Evolutionary conservation across 805 yeast species (phyloP).

Genomic region (Suhomyces sp.): DNA sequence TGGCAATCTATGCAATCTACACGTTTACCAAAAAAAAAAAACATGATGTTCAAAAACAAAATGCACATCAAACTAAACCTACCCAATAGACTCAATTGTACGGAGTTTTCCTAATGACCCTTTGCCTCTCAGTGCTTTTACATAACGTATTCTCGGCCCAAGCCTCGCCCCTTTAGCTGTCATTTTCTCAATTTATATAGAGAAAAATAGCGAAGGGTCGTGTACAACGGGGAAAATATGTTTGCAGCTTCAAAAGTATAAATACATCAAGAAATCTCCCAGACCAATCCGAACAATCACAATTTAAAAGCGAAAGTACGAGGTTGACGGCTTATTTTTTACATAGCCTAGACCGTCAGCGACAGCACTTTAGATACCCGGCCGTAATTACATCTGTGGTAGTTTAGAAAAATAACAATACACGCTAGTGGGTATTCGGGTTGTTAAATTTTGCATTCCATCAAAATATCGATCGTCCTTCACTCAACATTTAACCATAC

Average conservation of each 20-base stretch:
- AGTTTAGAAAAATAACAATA: not conserved
- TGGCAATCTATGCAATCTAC: not conserved
- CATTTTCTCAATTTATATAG: not conserved
- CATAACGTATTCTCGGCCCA: not conserved
- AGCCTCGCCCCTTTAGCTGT: not conserved
- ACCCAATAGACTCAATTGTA: not conserved
- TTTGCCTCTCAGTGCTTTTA: not conserved
- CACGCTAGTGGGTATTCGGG: not conserved
- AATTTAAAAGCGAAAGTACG: not conserved
- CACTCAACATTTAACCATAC: not conserved
- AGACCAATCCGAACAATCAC: constrained; percentile 3
- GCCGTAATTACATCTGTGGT: not conserved
- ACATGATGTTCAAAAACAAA: not conserved
- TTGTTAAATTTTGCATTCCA: not conserved
- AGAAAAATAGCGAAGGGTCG: constrained; percentile 4
- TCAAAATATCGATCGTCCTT: not conserved
- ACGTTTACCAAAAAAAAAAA: not conserved
- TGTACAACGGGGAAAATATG: not conserved
- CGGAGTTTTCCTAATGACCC: not conserved
- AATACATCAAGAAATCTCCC: constrained; percentile 18
- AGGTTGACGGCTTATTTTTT: not conserved
- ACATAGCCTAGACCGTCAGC: not conserved
- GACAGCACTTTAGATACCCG: not conserved
- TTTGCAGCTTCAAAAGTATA: constrained; percentile 13
- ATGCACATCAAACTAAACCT: not conserved